phyloP scores from a whole-genome alignment of 2,329 filamentous ascomycete species.

The Lasiodiplodia gonubiensis region DNA sequence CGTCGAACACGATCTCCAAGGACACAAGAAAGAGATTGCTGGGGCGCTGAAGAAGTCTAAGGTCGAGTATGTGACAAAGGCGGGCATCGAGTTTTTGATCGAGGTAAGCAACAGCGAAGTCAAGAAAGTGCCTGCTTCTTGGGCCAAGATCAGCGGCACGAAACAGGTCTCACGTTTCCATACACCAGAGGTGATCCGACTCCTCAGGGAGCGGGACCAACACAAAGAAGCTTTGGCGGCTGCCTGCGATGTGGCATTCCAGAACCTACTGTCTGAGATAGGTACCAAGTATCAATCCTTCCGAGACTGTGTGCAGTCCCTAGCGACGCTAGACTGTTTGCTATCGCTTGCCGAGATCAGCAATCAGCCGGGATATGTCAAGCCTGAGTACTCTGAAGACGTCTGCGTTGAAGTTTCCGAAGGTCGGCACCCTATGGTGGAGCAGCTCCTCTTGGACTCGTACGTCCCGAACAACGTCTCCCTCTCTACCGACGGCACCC shows the following conservation, averaged over 20 bases:
- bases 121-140: constrained; percentile 88
- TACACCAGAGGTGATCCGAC: constrained; percentile 83
- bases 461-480: constrained; percentile 91
- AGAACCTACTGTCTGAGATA: constrained; percentile 72
- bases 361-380: constrained; percentile 83
- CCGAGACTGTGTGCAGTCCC: constrained; percentile 83
- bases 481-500: constrained; percentile 62
- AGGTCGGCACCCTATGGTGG: constrained; percentile 94
- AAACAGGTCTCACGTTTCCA: constrained; percentile 93
- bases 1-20: constrained; percentile 86
- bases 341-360: constrained; percentile 85
- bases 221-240: constrained; percentile 92
- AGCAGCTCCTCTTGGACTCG: constrained; percentile 80
- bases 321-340: constrained; percentile 88
- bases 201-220: constrained; percentile 88
- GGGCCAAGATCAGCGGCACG: constrained; percentile 92
- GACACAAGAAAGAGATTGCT: constrained; percentile 74
- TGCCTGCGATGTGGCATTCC: constrained; percentile 86
- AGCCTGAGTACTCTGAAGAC: constrained; percentile 70
- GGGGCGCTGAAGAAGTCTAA: constrained; percentile 72
- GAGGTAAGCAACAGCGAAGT: constrained; percentile 85
- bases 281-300: constrained; percentile 85
- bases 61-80: constrained; percentile 79
- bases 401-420: constrained; percentile 72
- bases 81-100: constrained; percentile 92